Evolutionary conservation across 176 grass and related monocot species (phyloP).

Genomic region (Oryza brachyantha): DNA sequence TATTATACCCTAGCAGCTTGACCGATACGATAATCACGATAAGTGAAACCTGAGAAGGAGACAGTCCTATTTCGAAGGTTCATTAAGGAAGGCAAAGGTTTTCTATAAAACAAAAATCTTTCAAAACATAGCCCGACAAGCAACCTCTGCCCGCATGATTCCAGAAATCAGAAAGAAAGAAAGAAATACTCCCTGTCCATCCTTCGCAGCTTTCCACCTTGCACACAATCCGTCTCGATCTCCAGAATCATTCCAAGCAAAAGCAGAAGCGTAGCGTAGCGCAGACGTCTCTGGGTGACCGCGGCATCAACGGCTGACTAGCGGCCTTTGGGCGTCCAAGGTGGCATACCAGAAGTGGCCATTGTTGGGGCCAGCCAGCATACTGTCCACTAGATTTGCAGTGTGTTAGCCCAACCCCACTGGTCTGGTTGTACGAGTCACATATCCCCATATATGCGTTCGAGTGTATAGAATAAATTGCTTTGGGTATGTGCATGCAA

Average conservation of each 20-base stretch:
- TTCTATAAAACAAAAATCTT: neutral
- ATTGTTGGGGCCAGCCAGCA: conserved; percentile 23
- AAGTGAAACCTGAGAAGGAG: no score
- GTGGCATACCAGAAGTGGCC: conserved; percentile 17
- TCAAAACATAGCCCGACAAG: neutral
- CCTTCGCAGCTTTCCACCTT: neutral
- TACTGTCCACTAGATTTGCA: conserved; percentile 31
- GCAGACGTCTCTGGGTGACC: neutral
- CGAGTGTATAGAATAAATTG: no score
- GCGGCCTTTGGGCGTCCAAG: neutral
- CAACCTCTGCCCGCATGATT: neutral
- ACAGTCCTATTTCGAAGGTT: no score
- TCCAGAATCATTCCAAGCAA: neutral
- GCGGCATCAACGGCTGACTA: conserved; percentile 17
- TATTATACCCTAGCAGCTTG: no score
- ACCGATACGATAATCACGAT: no score
- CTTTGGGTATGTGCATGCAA: no score
- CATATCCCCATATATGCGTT: no score
- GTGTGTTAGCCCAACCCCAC: conserved; percentile 35
- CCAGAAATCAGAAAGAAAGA: neutral
- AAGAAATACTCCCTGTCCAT: neutral
- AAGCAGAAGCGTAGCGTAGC: neutral
- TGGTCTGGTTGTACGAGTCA: conserved; percentile 2
- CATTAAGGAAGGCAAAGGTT: neutral
- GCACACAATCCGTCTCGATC: neutral